Conservation (phyloP, 2,329 filamentous ascomycete genomes). For the Calonectria ilicicola region DNA sequence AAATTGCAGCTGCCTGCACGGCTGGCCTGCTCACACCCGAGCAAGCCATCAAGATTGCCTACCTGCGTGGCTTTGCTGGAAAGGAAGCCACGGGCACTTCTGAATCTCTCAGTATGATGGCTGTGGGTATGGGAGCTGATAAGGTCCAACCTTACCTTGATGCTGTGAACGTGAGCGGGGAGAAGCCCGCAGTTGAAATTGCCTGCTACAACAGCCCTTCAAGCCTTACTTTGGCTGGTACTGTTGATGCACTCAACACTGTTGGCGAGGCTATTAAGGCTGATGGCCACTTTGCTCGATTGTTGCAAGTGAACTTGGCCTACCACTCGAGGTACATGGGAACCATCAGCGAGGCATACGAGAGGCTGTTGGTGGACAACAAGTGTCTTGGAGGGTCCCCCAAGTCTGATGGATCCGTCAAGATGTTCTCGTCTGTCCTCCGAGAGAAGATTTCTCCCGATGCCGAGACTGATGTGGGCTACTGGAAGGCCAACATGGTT, state of each 20-base stretch:
- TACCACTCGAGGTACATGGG: constrained; percentile 17
- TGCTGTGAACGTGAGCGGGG: neutral
- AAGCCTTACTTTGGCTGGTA: constrained; percentile 13
- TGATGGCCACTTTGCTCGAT: constrained; percentile 13
- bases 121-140: constrained; percentile 13
- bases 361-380: constrained; percentile 26
- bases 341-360: constrained; percentile 10
- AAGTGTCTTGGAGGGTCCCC: constrained; percentile 8
- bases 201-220: constrained; percentile 21
- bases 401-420: constrained; percentile 4
- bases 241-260: constrained; percentile 7
- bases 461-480: constrained; percentile 30
- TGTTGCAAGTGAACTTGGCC: constrained; percentile 14
- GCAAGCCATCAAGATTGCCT: constrained; percentile 46
- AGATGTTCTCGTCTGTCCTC: constrained; percentile 21
- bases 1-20: constrained; percentile 51
- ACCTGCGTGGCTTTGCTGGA: constrained; percentile 43
- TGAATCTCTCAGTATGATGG: constrained; percentile 16
- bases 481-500: constrained; percentile 54
- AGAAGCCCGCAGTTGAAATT: constrained; percentile 11
- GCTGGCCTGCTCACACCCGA: constrained; percentile 24
- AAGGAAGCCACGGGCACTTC: neutral
- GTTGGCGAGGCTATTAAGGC: constrained; percentile 10
- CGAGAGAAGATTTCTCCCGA: neutral
- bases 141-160: constrained; percentile 17